Evolutionary conservation across 2,329 filamentous ascomycete genomes (phyloP).

Genomic region (Dactylellina cionopaga): DNA sequence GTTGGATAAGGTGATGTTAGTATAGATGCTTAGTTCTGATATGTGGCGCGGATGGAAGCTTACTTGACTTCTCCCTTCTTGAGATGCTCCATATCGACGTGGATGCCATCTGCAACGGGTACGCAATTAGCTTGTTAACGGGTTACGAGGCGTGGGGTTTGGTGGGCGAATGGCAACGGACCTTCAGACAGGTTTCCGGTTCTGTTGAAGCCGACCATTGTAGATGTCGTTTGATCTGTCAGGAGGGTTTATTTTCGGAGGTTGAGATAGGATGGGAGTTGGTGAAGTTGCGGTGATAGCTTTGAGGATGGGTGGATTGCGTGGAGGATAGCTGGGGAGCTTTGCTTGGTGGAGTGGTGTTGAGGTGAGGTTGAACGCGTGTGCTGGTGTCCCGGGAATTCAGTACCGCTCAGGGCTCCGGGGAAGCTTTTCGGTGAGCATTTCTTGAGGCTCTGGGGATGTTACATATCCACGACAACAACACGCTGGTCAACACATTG

Average conservation of each 20-base stretch:
- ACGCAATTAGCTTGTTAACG: constrained; percentile 31
- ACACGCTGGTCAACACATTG: too few relatives aligned
- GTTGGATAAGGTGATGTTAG: constrained; percentile 58
- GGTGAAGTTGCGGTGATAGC: too few relatives aligned
- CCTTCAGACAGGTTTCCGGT: constrained; percentile 73
- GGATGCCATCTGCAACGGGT: constrained; percentile 83
- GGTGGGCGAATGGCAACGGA: constrained; percentile 57
- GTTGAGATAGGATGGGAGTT: not conserved
- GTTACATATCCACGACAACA: too few relatives aligned
- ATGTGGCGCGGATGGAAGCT: constrained; percentile 61
- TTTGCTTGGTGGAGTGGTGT: too few relatives aligned
- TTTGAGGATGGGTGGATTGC: too few relatives aligned
- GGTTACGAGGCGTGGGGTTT: not conserved
- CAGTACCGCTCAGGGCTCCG: not conserved
- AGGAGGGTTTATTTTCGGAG: not conserved
- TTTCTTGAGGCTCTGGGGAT: too few relatives aligned
- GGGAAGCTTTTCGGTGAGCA: too few relatives aligned
- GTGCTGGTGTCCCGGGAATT: constrained; percentile 15
- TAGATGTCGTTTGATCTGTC: constrained; percentile 7
- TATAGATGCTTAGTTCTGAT: constrained; percentile 43
- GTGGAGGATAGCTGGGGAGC: constrained; percentile 32
- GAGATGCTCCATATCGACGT: constrained; percentile 97
- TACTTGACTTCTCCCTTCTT: constrained; percentile 99
- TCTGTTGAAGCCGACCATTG: constrained; percentile 63
- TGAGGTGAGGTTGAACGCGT: constrained; percentile 40